Evolutionary conservation across 176 grass and related monocot genomes (phyloP).

Genomic region (Bolboschoenus planiculmis): DNA sequence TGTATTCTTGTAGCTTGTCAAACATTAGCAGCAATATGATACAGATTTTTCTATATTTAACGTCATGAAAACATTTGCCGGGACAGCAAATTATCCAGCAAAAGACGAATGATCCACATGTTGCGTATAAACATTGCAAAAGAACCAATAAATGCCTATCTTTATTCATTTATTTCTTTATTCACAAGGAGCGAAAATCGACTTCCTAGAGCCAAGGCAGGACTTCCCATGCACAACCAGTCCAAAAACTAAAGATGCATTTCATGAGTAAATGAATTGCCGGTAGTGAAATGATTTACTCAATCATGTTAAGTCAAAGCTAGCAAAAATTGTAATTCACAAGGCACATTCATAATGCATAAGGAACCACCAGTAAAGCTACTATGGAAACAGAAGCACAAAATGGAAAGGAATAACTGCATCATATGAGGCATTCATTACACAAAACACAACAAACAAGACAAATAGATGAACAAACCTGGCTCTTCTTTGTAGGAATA

Average conservation of each 20-base stretch:
- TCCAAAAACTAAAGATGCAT: background rate
- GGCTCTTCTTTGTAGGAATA: slow-evolving; percentile 74
- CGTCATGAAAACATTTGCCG: background rate
- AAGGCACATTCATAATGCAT: background rate
- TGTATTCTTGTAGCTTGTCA: no score
- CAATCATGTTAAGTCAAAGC: background rate
- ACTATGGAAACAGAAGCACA: background rate
- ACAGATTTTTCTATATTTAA: background rate
- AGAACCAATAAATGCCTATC: background rate
- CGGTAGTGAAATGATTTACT: background rate
- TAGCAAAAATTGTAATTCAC: background rate
- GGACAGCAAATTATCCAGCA: background rate
- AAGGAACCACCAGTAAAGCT: background rate
- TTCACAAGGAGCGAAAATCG: background rate
- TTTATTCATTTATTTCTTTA: background rate
- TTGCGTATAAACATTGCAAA: background rate
- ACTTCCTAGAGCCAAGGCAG: background rate
- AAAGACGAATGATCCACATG: background rate
- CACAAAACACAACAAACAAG: background rate
- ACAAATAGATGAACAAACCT: slow-evolving; percentile 21
- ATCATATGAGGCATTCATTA: background rate
- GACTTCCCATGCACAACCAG: background rate
- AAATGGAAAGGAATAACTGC: background rate
- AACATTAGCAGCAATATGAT: background rate
- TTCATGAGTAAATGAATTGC: background rate